Conservation (phyloP, 345 rosid genomes). For the Lumnitzera racemosa region DNA sequence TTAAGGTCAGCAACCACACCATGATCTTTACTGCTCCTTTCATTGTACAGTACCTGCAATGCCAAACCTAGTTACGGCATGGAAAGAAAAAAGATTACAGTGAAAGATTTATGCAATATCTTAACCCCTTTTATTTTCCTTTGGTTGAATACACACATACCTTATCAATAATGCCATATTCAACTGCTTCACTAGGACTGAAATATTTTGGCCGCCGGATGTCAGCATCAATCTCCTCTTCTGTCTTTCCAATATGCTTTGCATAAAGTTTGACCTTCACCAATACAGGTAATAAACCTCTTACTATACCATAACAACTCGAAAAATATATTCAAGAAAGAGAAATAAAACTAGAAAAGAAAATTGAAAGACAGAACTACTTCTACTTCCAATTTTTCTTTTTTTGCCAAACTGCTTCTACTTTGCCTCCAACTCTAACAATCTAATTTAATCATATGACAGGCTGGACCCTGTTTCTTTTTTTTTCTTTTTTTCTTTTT, state of each 20-base stretch:
- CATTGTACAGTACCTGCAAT: conserved; percentile 74
- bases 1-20: conserved; percentile 63
- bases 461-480: no score
- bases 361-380: no score
- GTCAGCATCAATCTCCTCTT: conserved; percentile 79
- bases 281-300: background rate
- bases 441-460: no score
- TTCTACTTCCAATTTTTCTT: no score
- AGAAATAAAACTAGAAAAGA: no score
- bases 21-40: conserved; percentile 49
- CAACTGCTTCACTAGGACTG: conserved; percentile 68
- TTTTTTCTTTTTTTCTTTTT: no score
- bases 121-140: no score
- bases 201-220: conserved; percentile 81
- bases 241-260: conserved; percentile 60
- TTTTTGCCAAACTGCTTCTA: no score
- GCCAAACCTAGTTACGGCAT: conserved; percentile 4
- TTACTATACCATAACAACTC: background rate
- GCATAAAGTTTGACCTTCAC: conserved; percentile 67
- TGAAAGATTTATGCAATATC: background rate
- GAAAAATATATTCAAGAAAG: no score
- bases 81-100: conserved; percentile 3
- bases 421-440: no score
- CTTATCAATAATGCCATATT: conserved; percentile 93
- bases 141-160: conserved; percentile 17